Evolutionary conservation across 1,284 basidiomycete genomes (phyloP), one percentile per base, ranked within the genome.

Genomic region (Omphalotus olearius): DNA sequence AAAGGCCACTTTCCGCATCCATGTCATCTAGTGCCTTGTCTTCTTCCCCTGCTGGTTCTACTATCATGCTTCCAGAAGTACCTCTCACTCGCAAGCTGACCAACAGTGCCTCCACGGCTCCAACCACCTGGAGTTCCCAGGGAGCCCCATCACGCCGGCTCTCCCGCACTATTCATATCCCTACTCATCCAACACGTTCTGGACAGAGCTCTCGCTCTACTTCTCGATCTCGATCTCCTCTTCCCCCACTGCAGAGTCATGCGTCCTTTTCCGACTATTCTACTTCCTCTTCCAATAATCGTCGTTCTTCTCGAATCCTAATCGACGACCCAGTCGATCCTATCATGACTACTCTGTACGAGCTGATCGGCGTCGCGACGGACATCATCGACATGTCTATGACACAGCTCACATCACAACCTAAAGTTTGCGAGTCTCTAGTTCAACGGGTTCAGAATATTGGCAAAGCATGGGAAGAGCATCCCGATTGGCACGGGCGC

Each of bases 401-500:
- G 56, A 77, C 86, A 16, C 84, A 91, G 57, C 82, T 99, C 46
- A 93, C 93, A 0, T 79, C 87, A 4, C 83, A 90, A 53, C 85
- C 94, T 33, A 91, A 93, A 63, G 70, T 85, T 26, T 97, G 93
- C 68, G 87, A 91, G 56, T 80, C 87, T 56, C 80, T 96, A 56
- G 94, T 99, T 28, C 86, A 92, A 62, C 81, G 91, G 51, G 84
- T 98, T 0, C 95, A 98, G 69, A 80, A 79, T 54, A 90, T 98
- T 57, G 97, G 97, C 52, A 88, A 85, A 61, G 84, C 87, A 11
- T 99, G 97, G 97, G 96, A 98, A 62, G 92, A 95, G 51, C 91
- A 98, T 68, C 91, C 94, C 9, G 93, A 98, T 64, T 98, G 96
- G 93, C 93, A 96, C 52, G 95, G 97, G 11, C 82, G 96, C 51